These are phyloP conservation scores for Butyriboletus loyo DNA, from an alignment of 768 basidiomycete genomes.

Conservation along the genomic window DNA sequence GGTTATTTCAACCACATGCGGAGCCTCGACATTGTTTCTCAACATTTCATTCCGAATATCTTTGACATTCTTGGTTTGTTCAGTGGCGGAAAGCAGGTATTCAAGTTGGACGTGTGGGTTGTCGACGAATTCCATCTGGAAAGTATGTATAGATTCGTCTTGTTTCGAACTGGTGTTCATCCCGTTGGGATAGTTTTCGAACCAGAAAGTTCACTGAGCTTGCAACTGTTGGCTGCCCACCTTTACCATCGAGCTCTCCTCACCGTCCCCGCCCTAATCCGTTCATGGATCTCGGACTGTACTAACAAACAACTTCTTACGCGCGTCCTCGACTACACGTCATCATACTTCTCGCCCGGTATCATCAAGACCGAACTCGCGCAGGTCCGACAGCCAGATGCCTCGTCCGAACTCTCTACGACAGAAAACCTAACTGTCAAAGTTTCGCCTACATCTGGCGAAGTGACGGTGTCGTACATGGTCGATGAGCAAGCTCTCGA, in stretches of 20 bases:
- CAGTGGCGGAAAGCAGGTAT: conserved; percentile 57
- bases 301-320: conserved; percentile 87
- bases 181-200: conserved; percentile 49
- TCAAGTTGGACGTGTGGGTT: conserved; percentile 83
- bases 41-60: conserved; percentile 67
- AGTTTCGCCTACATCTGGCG: conserved; percentile 66
- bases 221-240: conserved; percentile 76
- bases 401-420: conserved; percentile 46
- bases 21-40: conserved; percentile 58
- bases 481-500: conserved; percentile 95
- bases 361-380: conserved; percentile 83
- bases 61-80: conserved; percentile 67
- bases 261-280: conserved; percentile 79
- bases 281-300: conserved; percentile 81
- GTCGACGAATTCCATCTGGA: conserved; percentile 81
- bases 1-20: conserved; percentile 86
- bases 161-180: neutral
- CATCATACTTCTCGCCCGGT: conserved; percentile 83
- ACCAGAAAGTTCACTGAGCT: conserved; percentile 45
- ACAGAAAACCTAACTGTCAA: conserved; percentile 83
- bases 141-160: conserved; percentile 41
- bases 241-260: conserved; percentile 86
- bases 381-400: conserved; percentile 57
- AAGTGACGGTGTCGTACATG: conserved; percentile 79
- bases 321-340: conserved; percentile 74